These are phyloP conservation scores for Paraconiothyrium brasiliense DNA, from an alignment of 2,329 filamentous ascomycete genomes.

Conservation along the genomic window DNA sequence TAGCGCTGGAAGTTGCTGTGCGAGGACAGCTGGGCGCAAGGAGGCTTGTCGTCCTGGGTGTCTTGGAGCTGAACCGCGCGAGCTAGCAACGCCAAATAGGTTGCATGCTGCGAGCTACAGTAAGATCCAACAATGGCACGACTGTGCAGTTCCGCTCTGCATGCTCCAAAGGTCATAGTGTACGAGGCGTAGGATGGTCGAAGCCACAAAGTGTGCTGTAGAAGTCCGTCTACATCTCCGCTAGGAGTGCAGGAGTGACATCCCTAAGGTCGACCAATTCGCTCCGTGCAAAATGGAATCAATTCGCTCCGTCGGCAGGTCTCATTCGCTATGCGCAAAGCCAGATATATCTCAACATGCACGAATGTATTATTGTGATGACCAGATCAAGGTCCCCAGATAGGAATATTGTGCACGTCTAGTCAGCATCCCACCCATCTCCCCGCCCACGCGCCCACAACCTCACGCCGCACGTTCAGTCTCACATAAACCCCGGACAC, in stretches of 20 bases:
- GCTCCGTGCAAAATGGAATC: too few relatives aligned
- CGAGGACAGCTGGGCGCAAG: not conserved
- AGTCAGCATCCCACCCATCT: not conserved
- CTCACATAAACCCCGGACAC: not conserved
- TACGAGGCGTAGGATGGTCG: too few relatives aligned
- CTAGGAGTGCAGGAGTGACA: too few relatives aligned
- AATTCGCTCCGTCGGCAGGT: too few relatives aligned
- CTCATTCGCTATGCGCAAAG: too few relatives aligned
- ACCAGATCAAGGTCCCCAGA: not conserved
- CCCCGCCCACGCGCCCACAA: not conserved
- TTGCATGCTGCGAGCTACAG: not conserved
- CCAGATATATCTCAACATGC: not conserved
- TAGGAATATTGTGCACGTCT: not conserved
- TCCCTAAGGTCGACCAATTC: too few relatives aligned
- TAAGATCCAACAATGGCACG: too few relatives aligned
- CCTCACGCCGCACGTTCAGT: not conserved
- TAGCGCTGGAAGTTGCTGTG: not conserved
- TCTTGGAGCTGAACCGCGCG: constrained; percentile 8
- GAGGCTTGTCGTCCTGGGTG: constrained; percentile 7
- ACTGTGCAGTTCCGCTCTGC: not conserved
- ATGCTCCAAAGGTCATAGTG: not conserved
- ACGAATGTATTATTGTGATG: too few relatives aligned
- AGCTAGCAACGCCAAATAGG: not conserved
- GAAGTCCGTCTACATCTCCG: too few relatives aligned
- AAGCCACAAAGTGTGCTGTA: too few relatives aligned